Evolutionary conservation across 2,329 filamentous ascomycete genomes (phyloP), one percentile per base, ranked within the genome.

Genomic region (Microsporum audouinii): DNA sequence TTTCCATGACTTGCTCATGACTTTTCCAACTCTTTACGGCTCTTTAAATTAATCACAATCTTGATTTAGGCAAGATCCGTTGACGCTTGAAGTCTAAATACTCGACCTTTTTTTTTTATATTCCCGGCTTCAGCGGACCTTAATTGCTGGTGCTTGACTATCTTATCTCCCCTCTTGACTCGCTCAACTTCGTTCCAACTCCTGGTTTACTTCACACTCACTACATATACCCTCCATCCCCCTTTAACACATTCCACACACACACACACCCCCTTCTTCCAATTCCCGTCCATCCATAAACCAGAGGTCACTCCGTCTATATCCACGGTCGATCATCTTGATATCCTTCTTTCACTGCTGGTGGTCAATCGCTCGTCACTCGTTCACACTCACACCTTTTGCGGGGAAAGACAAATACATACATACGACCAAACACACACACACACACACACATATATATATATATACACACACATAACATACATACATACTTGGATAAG

Each of bases 11-110:
- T 59, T 57, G 55, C 36, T 57, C 55, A 57, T 57, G 55, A 57
- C 34, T 43, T 29, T 43, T 57, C 55, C 55, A 57, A 57, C 55
- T 36, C 27, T 57, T 57, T 57, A 41, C 55, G 55, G 55, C 55
- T 57, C 55, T 57, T 23, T 57, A 41, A 57, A 57, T 57, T 57
- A 57, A 57, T 43, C 55, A 41, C 55, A 57, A 57, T 43, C 55
- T 57, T 57, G 55, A 57, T 57, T 57, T 57, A 57, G 55, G 39
- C 55, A 57, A 57, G 55, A 39, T 57, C 55, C 55, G 55, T 57
- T 41, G 55, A 34, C 55, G 55, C 34, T 57, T 57, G 34, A 43
- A 57, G 36, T 34, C 41, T 57, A 57, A 49, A 23, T 34, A 59
- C 43, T 59, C 57, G 57, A 45, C 57, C 17, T 57, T 47, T 23